These are phyloP conservation scores for Puccinia triticina DNA, from an alignment of 1,284 basidiomycete genomes.

Conservation along the genomic window DNA sequence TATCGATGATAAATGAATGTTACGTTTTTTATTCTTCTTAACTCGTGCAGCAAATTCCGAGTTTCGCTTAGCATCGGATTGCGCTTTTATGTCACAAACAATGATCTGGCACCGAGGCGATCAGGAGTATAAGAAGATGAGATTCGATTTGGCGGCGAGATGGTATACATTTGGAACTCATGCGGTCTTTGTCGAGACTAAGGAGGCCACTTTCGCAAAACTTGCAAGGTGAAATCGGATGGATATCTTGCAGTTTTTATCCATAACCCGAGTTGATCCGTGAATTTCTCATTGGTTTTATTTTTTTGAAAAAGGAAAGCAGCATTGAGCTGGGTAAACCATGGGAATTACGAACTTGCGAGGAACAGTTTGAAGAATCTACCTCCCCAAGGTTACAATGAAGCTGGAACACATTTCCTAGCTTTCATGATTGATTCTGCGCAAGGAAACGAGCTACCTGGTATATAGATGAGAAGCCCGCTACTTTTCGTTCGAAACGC, in stretches of 20 bases:
- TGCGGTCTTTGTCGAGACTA: conserved; percentile 19
- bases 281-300: no score
- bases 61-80: conserved; percentile 37
- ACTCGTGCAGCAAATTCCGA: conserved; percentile 35
- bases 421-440: conserved; percentile 49
- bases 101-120: conserved; percentile 43
- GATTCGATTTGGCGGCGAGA: conserved; percentile 31
- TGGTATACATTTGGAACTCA: conserved; percentile 48
- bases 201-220: conserved; percentile 44
- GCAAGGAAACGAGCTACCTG: conserved; percentile 45
- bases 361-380: conserved; percentile 35
- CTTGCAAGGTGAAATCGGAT: conserved; percentile 34
- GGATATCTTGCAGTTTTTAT: neutral
- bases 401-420: conserved; percentile 42
- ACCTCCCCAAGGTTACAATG: conserved; percentile 20
- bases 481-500: no score
- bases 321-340: conserved; percentile 40
- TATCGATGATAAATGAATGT: neutral
- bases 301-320: conserved; percentile 31
- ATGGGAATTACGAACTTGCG: conserved; percentile 47
- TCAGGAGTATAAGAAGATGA: conserved; percentile 34
- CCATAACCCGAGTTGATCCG: neutral
- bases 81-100: conserved; percentile 48
- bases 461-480: neutral
- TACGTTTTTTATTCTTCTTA: neutral